A percentile compares a stretch with the other conserved stretches of the same genome.
Evolutionary conservation across 1,139 yeast species (phyloP).

Genomic region (Saccharomyces hybrid): DNA sequence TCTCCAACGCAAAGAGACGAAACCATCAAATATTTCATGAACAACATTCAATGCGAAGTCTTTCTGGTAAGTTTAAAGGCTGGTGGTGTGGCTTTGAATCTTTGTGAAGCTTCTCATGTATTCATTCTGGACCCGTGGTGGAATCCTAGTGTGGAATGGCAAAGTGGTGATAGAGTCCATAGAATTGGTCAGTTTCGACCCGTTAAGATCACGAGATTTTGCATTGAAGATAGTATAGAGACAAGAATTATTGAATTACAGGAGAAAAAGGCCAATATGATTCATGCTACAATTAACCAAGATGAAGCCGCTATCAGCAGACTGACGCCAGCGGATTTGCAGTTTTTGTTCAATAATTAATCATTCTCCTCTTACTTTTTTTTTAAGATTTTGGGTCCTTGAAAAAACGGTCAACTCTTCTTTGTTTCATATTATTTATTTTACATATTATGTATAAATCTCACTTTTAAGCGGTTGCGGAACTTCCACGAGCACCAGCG

Average conservation of each 20-base stretch:
- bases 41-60: constrained; percentile 84
- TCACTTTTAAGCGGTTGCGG: constrained; percentile 19
- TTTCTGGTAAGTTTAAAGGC: constrained; percentile 92
- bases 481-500: constrained; percentile 76
- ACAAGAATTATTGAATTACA: constrained; percentile 91
- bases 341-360: constrained; percentile 77
- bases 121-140: constrained; percentile 97
- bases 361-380: not conserved
- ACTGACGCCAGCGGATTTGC: constrained; percentile 87
- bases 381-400: not conserved
- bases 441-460: not conserved
- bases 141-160: constrained; percentile 98
- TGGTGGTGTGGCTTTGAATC: constrained; percentile 94
- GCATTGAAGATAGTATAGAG: constrained; percentile 94
- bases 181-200: constrained; percentile 96
- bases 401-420: too few relatives aligned
- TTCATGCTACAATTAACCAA: constrained; percentile 86
- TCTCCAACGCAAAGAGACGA: constrained; percentile 91
- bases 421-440: not conserved
- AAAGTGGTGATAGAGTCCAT: constrained; percentile 95
- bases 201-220: constrained; percentile 83
- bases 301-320: constrained; percentile 87
- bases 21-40: constrained; percentile 86
- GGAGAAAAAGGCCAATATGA: constrained; percentile 97
- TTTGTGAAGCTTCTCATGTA: constrained; percentile 95